Percentiles rank a stretch among this genome's conserved stretches.
Conservation (phyloP, 768 basidiomycete genomes). For the Mycena capillaripes region DNA sequence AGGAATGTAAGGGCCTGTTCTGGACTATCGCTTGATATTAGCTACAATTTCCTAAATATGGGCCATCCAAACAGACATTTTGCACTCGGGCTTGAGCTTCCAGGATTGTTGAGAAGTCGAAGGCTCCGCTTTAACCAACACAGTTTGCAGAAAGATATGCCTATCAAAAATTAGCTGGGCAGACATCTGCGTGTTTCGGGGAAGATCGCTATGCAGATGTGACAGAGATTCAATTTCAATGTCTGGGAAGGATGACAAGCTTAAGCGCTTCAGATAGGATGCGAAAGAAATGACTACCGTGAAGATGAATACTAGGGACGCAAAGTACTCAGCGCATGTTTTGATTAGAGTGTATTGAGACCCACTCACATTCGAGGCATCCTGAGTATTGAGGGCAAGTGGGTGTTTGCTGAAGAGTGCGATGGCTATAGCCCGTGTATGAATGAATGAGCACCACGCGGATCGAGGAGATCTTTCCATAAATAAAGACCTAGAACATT, state of each 20-base stretch:
- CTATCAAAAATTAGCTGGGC: neutral
- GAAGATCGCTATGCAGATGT: neutral
- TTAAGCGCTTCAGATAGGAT: neutral
- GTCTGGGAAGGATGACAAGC: neutral
- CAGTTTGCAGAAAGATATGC: neutral
- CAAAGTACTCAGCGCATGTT: no score
- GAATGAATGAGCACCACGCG: neutral
- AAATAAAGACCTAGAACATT: no score
- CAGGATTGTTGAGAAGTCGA: neutral
- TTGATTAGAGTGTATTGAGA: no score
- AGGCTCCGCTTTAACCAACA: neutral
- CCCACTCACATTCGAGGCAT: no score
- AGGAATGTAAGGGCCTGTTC: neutral
- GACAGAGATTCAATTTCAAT: neutral
- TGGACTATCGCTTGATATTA: neutral
- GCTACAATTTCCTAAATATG: neutral
- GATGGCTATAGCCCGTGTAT: neutral
- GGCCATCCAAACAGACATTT: neutral
- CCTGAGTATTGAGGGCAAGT: neutral
- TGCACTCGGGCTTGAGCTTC: neutral
- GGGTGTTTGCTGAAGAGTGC: neutral
- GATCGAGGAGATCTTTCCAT: no score
- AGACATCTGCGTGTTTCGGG: neutral
- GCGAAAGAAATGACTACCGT: neutral
- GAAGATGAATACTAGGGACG: no score